phyloP scores from a whole-genome alignment of 2,329 filamentous ascomycete species.

The Fusarium paranaense region DNA sequence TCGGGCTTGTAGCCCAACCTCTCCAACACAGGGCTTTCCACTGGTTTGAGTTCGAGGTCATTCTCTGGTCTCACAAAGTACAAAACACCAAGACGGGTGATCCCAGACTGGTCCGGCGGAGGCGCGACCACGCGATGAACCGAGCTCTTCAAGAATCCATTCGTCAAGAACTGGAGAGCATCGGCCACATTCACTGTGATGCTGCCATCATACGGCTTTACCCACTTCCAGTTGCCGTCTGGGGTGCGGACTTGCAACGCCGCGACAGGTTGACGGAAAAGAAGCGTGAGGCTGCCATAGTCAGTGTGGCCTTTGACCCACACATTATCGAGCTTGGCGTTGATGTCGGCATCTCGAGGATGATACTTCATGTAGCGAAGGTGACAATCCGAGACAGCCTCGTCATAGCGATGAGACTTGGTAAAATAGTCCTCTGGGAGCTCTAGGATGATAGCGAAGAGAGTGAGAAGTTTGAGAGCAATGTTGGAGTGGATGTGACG shows the following conservation, averaged over 20 bases:
- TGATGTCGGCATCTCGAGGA: not conserved
- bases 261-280: not conserved
- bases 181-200: conserved; percentile 2
- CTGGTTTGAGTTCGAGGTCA: not conserved
- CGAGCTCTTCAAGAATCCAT: not conserved
- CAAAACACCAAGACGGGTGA: not conserved
- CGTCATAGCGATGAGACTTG: not conserved
- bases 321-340: not conserved
- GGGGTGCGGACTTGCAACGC: not conserved
- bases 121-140: not conserved
- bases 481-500: not conserved
- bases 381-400: not conserved
- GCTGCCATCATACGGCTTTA: not conserved
- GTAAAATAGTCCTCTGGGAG: not conserved
- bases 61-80: conserved; percentile 7
- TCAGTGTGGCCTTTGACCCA: not conserved
- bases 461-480: not conserved
- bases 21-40: not conserved
- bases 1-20: not conserved
- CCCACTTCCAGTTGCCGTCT: not conserved
- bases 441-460: not conserved
- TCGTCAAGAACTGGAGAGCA: not conserved
- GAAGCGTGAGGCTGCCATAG: not conserved
- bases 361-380: conserved; percentile 1
- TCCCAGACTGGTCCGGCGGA: not conserved